These are phyloP conservation scores for Sequoia sempervirens DNA, from an alignment of 75 land plant genomes.

Conservation along the genomic window DNA sequence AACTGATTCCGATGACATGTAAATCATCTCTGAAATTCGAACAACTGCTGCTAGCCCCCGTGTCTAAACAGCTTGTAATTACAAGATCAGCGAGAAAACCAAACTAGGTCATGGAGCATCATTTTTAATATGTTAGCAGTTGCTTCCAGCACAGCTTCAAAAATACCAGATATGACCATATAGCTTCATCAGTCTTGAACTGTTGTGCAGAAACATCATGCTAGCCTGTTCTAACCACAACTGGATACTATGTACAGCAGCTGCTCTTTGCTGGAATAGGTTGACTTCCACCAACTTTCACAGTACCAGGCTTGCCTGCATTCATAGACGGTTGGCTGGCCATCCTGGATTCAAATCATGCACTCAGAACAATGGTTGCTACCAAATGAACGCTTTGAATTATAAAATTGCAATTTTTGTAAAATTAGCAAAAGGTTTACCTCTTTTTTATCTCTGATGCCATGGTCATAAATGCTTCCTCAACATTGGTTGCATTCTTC, in stretches of 20 bases:
- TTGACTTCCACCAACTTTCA: constrained; percentile 27
- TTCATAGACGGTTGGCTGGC: constrained; percentile 47
- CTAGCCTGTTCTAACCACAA: background rate
- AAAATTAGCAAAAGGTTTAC: background rate
- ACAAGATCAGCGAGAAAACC: background rate
- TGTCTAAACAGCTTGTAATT: background rate
- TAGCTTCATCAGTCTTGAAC: background rate
- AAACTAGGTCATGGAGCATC: background rate
- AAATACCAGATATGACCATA: constrained; percentile 5
- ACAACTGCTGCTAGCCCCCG: background rate
- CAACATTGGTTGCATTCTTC: constrained; percentile 43
- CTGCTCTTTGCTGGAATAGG: constrained; percentile 32
- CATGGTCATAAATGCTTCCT: constrained; percentile 52
- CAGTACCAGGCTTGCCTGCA: constrained; percentile 29
- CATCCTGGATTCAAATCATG: constrained; percentile 23
- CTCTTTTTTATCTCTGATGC: constrained; percentile 33
- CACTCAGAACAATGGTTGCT: background rate
- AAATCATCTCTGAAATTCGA: background rate
- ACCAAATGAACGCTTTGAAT: background rate
- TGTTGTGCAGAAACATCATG: background rate
- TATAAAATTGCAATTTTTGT: background rate
- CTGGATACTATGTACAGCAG: constrained; percentile 20
- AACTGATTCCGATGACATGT: background rate
- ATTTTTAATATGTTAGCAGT: background rate
- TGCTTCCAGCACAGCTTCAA: constrained; percentile 3